Evolutionary conservation across 169 alveolate species (phyloP).

Genomic region (Miamiensis avidus): DNA sequence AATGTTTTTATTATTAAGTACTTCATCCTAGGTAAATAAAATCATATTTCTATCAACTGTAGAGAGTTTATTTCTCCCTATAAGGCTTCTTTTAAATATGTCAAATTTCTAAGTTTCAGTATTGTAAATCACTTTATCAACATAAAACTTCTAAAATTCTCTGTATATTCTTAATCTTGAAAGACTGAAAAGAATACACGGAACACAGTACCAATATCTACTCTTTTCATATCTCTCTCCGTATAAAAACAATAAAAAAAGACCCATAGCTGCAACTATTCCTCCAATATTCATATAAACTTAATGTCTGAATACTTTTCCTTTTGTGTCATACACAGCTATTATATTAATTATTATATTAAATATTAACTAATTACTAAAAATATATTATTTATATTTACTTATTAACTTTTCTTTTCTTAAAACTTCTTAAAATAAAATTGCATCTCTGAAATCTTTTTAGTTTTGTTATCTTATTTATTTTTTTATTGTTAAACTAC

Average conservation of each 20-base stretch:
- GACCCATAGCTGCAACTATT: background rate
- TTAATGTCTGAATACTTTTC: conserved; percentile 15
- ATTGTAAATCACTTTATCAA: conserved; percentile 34
- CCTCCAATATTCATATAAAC: conserved; percentile 11
- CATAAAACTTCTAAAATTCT: conserved; percentile 24
- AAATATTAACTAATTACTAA: background rate
- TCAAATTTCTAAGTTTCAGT: conserved; percentile 16
- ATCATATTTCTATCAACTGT: conserved; percentile 4
- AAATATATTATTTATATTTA: no score
- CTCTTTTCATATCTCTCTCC: conserved; percentile 10
- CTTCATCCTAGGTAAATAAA: conserved; percentile 31
- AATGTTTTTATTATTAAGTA: conserved; percentile 25
- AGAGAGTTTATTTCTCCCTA: background rate
- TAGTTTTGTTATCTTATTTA: conserved; percentile 10
- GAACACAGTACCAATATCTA: background rate
- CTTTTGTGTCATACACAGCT: conserved; percentile 6
- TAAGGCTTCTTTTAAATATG: conserved; percentile 15
- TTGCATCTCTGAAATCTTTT: conserved; percentile 33
- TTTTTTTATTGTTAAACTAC: background rate
- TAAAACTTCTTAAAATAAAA: conserved; percentile 35
- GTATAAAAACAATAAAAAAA: conserved; percentile 13
- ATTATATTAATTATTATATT: background rate
- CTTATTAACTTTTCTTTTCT: conserved; percentile 18
- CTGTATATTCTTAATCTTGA: conserved; percentile 17
- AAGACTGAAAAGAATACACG: background rate